Percentiles rank a stretch among this genome's conserved stretches.
Evolutionary conservation across 768 basidiomycete genomes (phyloP).

Genomic region (Russula foetens): DNA sequence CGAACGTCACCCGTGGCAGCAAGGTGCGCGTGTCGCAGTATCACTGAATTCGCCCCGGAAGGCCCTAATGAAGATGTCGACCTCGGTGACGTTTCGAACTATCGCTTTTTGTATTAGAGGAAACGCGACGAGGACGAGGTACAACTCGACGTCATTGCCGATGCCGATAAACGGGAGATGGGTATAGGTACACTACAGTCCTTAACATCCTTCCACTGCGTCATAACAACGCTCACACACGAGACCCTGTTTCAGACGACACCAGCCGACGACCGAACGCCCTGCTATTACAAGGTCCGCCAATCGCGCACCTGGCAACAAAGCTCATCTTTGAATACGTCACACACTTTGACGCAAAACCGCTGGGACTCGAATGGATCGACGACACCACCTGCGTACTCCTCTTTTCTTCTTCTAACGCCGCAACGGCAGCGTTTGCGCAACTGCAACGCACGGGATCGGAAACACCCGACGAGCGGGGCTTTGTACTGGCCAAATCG

Average conservation of each 20-base stretch:
- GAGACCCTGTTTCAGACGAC: slow-evolving; percentile 26
- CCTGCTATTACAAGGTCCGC: slow-evolving; percentile 60
- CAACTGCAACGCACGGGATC: slow-evolving; percentile 42
- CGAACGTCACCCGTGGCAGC: slow-evolving; percentile 46
- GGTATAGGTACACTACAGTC: slow-evolving; percentile 19
- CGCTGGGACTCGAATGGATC: slow-evolving; percentile 79
- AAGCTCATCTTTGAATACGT: slow-evolving; percentile 74
- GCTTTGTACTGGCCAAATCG: slow-evolving; percentile 53
- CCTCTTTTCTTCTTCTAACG: slow-evolving; percentile 52
- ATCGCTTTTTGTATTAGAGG: slow-evolving; percentile 26
- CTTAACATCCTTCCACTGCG: not conserved
- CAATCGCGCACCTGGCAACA: slow-evolving; percentile 70
- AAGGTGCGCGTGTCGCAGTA: slow-evolving; percentile 61
- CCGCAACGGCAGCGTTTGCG: slow-evolving; percentile 45
- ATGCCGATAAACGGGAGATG: slow-evolving; percentile 13
- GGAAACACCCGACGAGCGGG: slow-evolving; percentile 47
- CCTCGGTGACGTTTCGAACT: slow-evolving; percentile 10
- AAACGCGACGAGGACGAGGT: slow-evolving; percentile 42
- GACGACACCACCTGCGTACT: slow-evolving; percentile 77
- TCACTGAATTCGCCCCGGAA: slow-evolving; percentile 29
- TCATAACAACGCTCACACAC: not conserved
- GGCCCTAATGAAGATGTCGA: slow-evolving; percentile 36
- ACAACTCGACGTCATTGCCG: slow-evolving; percentile 28
- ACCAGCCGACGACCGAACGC: slow-evolving; percentile 51
- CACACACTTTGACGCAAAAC: slow-evolving; percentile 65